Base-by-base conservation (phyloP, 176 grass and related monocot genomes). In the Carex cristatella region DNA sequence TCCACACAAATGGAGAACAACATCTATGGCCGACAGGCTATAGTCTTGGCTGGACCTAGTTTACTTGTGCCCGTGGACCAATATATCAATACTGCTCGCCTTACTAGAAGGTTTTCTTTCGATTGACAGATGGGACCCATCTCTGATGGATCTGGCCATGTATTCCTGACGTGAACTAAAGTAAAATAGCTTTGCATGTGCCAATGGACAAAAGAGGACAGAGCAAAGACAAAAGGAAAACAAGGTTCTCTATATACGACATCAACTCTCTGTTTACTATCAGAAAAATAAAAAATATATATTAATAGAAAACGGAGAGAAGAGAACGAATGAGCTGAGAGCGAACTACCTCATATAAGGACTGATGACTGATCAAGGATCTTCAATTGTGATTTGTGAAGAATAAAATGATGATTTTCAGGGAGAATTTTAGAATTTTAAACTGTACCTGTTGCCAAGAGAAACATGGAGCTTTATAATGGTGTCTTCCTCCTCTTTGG, bases 401-500 rank as follows among this genome's bases (percentile, higher is more conserved):
- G 2, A 70, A 42, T 40, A 18, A 40, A 40, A 42, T 16, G n/a
- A n/a, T 37, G 6, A 70, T 70, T 70, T 70, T 71, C 10, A 71
- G 16, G 38, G 68, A 46, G 38, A 71, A 71, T 71, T 71, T 46
- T n/a, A 71, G 18, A 40, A 44, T n/a, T 46, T 71, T 46, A 9
- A 33, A 33, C 33, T 42, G 65, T 88, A 94, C 95, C 86, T 98
- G 89, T 94, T 98, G 7, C 95, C 95, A 49, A 98, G 91, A 54
- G 92, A 82, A 66, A 88, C 56, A 55, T 94, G 95, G 67, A 98
- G 91, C 86, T 93, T 90, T 85, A 93, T 66, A 69, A 98, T 91
- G 87, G 87, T 81, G 63, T 98, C 91, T 40, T 94, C 92, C 28
- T 98, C 95, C 32, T 98, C 87, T 79, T 87, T 85, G 19, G 92